Base-by-base conservation (phyloP, 441 rosid species). In the Croton setiger region DNA sequence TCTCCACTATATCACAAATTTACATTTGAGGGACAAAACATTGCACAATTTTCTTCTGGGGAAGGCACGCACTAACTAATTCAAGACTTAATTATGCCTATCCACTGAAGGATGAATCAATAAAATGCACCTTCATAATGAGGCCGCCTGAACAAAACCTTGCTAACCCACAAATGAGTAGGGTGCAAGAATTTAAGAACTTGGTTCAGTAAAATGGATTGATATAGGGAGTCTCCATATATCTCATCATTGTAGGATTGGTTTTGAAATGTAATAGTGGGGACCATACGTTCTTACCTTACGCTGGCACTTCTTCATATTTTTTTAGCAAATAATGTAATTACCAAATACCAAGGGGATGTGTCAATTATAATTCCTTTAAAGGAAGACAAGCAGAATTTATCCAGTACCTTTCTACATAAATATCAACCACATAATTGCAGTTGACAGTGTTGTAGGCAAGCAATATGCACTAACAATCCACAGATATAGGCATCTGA, bases 401-500 rank as follows among this genome's bases (percentile, higher is more conserved):
- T 66, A 63, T 23, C 7, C 0, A 64, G 55, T 64, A 66, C 70
- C 78, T 65, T 55, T 44, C 53, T 54, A 35, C 51, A 43, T 11
- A 21, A 21, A 65, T 23, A 72, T 59, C 67, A 67, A 56, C 60
- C 68, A 51, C 60, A 18, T 63, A 72, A 41, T 17, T 27, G 31
- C 31, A 27, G 31, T 27, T 41, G 44, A 62, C 35, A 66, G 48
- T n/a, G 8, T 33, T 15, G 69, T 23, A 53, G 63, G 62, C 48
- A 75, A 63, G 71, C 36, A 36, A 53, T 54, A 52, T 43, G 55
- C 74, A 69, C 13, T 69, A 18, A 47, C 54, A 49, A 72, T 69
- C 71, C 44, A 41, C 35, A 36, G 39, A 73, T n/a, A 52, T 18
- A 60, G 66, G 74, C 37, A 74, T 64, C 72, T 57, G 56, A 59